Base-by-base conservation (phyloP, 2,329 filamentous ascomycete genomes). In the Clonostachys solani region DNA sequence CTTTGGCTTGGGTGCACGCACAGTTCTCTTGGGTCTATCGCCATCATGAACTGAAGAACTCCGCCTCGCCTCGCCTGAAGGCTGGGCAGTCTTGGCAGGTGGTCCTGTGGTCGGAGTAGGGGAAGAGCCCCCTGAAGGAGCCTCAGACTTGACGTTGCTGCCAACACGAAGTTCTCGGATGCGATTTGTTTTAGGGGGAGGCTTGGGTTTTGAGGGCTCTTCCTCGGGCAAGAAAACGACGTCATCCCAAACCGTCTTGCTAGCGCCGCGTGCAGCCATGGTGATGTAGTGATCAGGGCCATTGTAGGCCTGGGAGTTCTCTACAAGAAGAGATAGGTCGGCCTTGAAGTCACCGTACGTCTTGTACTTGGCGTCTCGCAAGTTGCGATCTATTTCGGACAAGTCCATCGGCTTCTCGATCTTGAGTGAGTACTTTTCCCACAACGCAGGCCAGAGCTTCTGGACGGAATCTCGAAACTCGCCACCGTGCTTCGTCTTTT, bases 1-100 rank as follows among this genome's bases (percentile, higher is more conserved):
- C 55, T 92, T 92, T 51, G 86, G 83, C 60, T 92, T 92, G 1
- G 94, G 91, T 9, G 92, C 88, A 58, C 96, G 90, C 47, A 97
- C 96, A 13, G 92, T 90, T 46, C 94, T 86, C 74, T 96, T 96
- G 12, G 92, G 92, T 45, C 94, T 83, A 53, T 83, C 80, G 48
- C 85, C 87, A 55, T 91, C 89, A 5, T 80, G 78, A 49, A 85
- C 86, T 6, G 83, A 86, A 2, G 89, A 95, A 58, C 95, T 90
- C 17, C 92, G 87, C 46, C 94, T 86, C 53, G 60, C 52, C 40
- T 63, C 58, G 10, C 55, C 45, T 6, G 53, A 46, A 15, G 58
- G 54, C n/a, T 54, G 37, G 18, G 48, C 23, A 29, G 50, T 34
- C n/a, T 47, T 38, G 23, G 43, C 52, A 17, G 53, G 50, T 2